Evolutionary conservation across 805 yeast genomes (phyloP).

Genomic region (Ogataea pilisensis): DNA sequence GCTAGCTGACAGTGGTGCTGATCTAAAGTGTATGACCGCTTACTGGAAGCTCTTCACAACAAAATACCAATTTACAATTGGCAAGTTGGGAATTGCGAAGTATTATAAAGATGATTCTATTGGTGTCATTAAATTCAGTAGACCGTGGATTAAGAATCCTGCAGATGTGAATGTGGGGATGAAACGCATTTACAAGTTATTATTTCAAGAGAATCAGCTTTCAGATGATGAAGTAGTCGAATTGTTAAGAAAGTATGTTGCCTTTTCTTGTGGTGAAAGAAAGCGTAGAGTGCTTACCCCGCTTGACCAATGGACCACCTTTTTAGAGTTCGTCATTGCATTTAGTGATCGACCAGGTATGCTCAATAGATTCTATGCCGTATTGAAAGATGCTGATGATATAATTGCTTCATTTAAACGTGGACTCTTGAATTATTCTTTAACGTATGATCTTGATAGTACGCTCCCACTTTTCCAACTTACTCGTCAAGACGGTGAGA

Average conservation of each 20-base stretch:
- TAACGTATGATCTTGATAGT: not conserved
- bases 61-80: not conserved
- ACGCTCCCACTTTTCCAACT: not conserved
- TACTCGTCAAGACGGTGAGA: not conserved
- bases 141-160: too few species aligned
- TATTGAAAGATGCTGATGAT: not conserved
- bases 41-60: not conserved
- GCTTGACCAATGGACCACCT: not conserved
- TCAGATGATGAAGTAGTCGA: not conserved
- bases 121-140: too few species aligned
- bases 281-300: not conserved
- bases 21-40: not conserved
- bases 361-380: not conserved
- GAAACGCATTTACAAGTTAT: not conserved
- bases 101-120: too few species aligned
- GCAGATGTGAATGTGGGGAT: too few species aligned
- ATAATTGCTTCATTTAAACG: too few species aligned
- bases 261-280: not conserved
- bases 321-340: not conserved
- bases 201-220: not conserved
- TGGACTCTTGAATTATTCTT: too few species aligned
- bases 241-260: not conserved
- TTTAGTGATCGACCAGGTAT: not conserved
- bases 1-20: not conserved
- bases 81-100: not conserved